Evolutionary conservation across 331 rosid genomes (phyloP), one percentile per base, ranked within the genome.

Genomic region (Phaseolus coccineus): DNA sequence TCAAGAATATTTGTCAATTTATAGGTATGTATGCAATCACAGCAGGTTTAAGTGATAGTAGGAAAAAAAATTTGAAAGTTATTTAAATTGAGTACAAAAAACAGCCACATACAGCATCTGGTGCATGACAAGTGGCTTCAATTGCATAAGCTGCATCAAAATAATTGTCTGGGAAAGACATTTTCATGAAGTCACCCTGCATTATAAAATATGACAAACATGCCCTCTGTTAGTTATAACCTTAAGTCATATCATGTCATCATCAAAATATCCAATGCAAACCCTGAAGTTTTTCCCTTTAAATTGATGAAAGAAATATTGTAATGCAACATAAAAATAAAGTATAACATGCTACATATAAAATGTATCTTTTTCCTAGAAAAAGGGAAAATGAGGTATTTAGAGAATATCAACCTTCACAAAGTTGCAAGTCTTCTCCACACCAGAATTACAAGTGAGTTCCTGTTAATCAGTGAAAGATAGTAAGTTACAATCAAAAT

Each of bases 81-180:
- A 50, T 31, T 31, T 42, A 61, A 16, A 37, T 6, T 5, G 6
- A 48, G 67, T 25, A 37, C 0, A 27, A 52, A 47, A 42, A 56
- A 61, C 42, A 3, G 72, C 57, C 47, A 80, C 96, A 52, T 86
- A 94, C 98, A 15, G 93, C 93, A 79, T 33, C 37, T 94, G 98
- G 96, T 73, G 98, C 98, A 82, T 94, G 98, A 84, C 98, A 94
- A 57, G 98, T 92, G 33, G 98, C 96, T 87, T 94, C 97, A 83
- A 94, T 94, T 24, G 98, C 98, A 83, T 94, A 94, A 40, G 88
- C 86, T 8, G 97, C 97, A 86, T 94, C 97, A 82, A 87, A 94
- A 71, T 88, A 53, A 46, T 88, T 89, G 78, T 92, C 96, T n/a
- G 88, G 74, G 71, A 92, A 89, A n/a, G 98, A 91, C 91, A 94